Base-by-base conservation (phyloP, 1,284 basidiomycete genomes). In the Rhodotorula sp. region DNA sequence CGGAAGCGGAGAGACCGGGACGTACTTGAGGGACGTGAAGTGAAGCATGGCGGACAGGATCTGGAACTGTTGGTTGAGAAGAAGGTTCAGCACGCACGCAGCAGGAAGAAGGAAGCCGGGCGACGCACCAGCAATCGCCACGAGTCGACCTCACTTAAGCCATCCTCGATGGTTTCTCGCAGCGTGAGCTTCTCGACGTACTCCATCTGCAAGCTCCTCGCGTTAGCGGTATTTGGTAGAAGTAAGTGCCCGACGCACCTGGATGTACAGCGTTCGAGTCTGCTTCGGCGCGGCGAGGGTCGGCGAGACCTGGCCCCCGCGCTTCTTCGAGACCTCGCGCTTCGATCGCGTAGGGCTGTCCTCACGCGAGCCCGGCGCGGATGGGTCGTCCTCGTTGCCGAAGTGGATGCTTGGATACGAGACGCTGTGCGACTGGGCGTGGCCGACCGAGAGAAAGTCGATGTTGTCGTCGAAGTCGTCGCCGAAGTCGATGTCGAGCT, bases 351-450 rank as follows among this genome's bases (percentile, higher is more conserved):
- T 62, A 3, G 67, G 71, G 23, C 71, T 74, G n/a, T 56, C 44
- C 9, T 19, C 14, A 8, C 34, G 60, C 14, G 59, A 45, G 27
- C 55, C 58, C 7, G 63, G 68, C 45, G 59, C 64, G 56, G 34
- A 59, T 60, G 23, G 58, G 53, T 79, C 77, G 44, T 74, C 76
- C n/a, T 79, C 77, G 66, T 78, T 75, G 14, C 78, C 77, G 42
- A 79, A 79, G 52, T 78, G 78, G 19, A 79, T 79, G 53, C 67
- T 72, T 14, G 78, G 78, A 59, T 77, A 78, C 8, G 75, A 76
- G 1, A 76, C 49, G 64, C 76, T 78, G 41, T 68, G 68, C 49
- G 72, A 76, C n/a, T 66, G 70, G 2, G 63, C 66, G 48, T 79
- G 78, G 23, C 77, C 77, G 62, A 71, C 64, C 13, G 70, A 74